Evolutionary conservation across 345 rosid species (phyloP).

Genomic region (Limnanthes douglasii): DNA sequence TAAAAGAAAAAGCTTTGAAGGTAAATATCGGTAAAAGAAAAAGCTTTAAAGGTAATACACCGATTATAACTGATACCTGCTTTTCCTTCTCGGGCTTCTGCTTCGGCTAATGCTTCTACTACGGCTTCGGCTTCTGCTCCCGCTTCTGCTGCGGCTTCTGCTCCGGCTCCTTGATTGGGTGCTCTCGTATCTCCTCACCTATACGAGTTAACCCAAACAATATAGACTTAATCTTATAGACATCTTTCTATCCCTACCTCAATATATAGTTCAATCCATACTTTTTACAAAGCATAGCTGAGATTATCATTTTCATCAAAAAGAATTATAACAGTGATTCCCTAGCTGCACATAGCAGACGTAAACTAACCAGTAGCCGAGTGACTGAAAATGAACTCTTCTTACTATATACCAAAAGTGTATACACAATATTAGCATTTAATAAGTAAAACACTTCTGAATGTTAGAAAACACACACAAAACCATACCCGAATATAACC

Average conservation of each 20-base stretch:
- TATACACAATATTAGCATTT: no score
- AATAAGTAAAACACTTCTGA: no score
- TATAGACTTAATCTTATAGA: not conserved
- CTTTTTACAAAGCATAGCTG: not conserved
- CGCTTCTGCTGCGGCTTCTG: conserved; percentile 45
- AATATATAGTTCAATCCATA: not conserved
- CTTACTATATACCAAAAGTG: no score
- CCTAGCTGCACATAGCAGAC: not conserved
- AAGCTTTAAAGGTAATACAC: not conserved
- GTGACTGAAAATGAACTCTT: not conserved
- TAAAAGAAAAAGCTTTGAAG: not conserved
- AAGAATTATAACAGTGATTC: not conserved
- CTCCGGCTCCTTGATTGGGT: conserved; percentile 52
- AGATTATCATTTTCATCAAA: not conserved
- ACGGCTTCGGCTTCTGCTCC: conserved; percentile 21
- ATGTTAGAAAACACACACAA: no score
- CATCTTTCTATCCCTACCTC: not conserved
- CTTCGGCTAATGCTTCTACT: conserved; percentile 39
- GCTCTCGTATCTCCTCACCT: conserved; percentile 59
- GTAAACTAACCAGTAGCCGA: not conserved
- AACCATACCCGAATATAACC: conserved; percentile 47
- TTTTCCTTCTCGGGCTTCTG: conserved; percentile 41
- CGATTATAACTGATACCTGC: conserved; percentile 23
- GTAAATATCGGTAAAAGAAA: not conserved
- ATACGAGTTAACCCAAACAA: conserved; percentile 3